These are phyloP conservation scores for Leccinum disarticulatum DNA, from an alignment of 768 basidiomycete genomes.

Conservation along the genomic window DNA sequence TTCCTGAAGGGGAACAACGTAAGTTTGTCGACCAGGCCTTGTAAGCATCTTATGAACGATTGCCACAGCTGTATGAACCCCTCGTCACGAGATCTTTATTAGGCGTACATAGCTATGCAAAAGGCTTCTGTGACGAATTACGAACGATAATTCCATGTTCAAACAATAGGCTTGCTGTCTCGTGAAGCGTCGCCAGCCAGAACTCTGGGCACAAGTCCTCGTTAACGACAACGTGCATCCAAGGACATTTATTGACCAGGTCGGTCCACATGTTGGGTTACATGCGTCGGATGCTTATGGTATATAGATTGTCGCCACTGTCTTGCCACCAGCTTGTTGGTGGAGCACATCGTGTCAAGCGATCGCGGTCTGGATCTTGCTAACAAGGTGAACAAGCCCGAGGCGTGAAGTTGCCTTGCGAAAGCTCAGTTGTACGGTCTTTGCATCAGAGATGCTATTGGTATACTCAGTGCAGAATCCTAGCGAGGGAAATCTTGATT, in stretches of 20 bases:
- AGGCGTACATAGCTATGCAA: constrained; percentile 99
- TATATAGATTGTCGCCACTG: constrained; percentile 83
- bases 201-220: constrained; percentile 96
- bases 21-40: constrained; percentile 31
- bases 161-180: constrained; percentile 99
- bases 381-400: constrained; percentile 92
- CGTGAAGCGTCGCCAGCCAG: constrained; percentile 91
- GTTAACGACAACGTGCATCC: constrained; percentile 87
- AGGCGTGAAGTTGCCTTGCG: constrained; percentile 96
- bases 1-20: constrained; percentile 99
- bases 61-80: constrained; percentile 84
- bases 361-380: constrained; percentile 97
- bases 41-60: constrained; percentile 11
- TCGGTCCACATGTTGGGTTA: constrained; percentile 26
- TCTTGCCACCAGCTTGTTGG: constrained; percentile 75
- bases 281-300: neutral
- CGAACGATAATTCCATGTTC: constrained; percentile 99
- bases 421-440: constrained; percentile 98
- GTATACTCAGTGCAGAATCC: constrained; percentile 40
- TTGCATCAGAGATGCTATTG: constrained; percentile 97
- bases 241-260: constrained; percentile 91
- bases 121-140: constrained; percentile 99
- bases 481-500: neutral
- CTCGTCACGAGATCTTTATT: constrained; percentile 94
- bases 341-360: constrained; percentile 96